Conservation (phyloP, 2,329 filamentous ascomycete genomes). For the Xylariales sp. region DNA sequence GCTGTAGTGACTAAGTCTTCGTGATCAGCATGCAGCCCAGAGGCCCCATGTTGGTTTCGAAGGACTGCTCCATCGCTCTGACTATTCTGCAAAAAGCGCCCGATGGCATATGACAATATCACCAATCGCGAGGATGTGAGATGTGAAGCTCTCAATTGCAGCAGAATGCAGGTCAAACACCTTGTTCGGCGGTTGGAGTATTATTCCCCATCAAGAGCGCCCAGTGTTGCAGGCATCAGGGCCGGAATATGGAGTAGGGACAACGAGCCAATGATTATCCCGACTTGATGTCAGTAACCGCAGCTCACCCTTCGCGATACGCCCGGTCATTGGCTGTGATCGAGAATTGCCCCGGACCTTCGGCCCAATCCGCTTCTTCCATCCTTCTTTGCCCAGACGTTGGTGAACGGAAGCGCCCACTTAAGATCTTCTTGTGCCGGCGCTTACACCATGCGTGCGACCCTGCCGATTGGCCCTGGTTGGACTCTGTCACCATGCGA, state of each 20-base stretch:
- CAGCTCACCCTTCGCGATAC: constrained; percentile 4
- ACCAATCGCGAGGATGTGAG: not conserved
- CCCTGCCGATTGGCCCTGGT: constrained; percentile 3
- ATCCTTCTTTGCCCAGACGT: not conserved
- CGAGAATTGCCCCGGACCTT: not conserved
- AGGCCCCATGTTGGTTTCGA: no score
- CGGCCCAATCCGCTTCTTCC: constrained; percentile 5
- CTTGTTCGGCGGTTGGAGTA: constrained; percentile 2
- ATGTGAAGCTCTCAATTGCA: not conserved
- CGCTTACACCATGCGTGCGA: constrained; percentile 8
- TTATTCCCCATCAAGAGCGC: not conserved
- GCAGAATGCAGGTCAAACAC: not conserved
- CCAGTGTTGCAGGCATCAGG: not conserved
- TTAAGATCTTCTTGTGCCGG: not conserved
- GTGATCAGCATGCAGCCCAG: no score
- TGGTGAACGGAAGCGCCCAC: constrained; percentile 7
- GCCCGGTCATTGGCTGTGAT: constrained; percentile 6
- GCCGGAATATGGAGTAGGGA: not conserved
- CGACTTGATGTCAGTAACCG: not conserved
- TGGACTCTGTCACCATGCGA: not conserved
- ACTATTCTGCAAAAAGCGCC: not conserved
- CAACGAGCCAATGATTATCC: constrained; percentile 6
- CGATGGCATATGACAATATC: constrained; percentile 2
- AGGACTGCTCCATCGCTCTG: no score
- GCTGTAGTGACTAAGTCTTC: no score